A percentile compares a stretch with the other conserved stretches of the same genome.
Evolutionary conservation across 306 rosid species (phyloP).

Genomic region (Malus domestica): DNA sequence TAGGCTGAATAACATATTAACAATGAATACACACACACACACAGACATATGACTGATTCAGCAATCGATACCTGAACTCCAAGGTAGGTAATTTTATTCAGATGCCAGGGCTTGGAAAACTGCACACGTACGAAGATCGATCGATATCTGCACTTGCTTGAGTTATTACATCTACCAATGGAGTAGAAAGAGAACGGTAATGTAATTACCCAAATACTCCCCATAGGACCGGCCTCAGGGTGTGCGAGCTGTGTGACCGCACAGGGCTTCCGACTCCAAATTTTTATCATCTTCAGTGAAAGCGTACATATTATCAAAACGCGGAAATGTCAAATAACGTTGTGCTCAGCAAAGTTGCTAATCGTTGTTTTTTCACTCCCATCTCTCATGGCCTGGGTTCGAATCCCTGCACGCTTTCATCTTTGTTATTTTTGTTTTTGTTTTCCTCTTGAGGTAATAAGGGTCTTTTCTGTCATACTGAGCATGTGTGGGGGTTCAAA

Average conservation of each 20-base stretch:
- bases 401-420: no score
- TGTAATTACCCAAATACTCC: slow-evolving; percentile 32
- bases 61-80: slow-evolving; percentile 32
- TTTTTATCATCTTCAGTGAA: no score
- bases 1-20: not conserved
- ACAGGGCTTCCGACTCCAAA: no score
- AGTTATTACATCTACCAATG: not conserved
- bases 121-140: not conserved
- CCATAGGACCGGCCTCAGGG: not conserved
- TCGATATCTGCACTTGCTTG: not conserved
- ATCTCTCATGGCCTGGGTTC: no score
- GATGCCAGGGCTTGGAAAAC: not conserved
- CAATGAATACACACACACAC: not conserved
- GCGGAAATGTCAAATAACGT: no score
- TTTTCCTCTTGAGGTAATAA: no score
- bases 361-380: no score
- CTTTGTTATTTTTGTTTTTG: no score
- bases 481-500: no score
- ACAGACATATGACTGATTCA: not conserved
- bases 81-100: slow-evolving; percentile 17
- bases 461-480: no score
- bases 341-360: no score
- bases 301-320: rapidly evolving
- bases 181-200: not conserved
- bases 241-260: no score